A percentile compares a stretch with the other conserved stretches of the same genome.
Conservation (phyloP, 495 filamentous ascomycete genomes). For the Aspergillus baeticus region DNA sequence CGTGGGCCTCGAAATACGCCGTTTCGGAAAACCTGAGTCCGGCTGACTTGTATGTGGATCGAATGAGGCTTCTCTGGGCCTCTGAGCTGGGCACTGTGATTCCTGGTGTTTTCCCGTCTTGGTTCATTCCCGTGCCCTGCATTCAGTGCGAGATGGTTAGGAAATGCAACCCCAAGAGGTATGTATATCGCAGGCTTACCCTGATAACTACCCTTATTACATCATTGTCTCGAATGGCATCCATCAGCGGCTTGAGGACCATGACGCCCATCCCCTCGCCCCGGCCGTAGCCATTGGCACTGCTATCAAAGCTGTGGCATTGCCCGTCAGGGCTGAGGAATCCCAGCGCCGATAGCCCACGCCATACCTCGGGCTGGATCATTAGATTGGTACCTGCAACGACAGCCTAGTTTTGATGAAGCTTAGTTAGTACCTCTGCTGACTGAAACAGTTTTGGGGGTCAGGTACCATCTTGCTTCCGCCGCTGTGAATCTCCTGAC, state of each 20-base stretch:
- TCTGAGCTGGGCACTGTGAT: conserved; percentile 57
- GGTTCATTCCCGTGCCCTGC: conserved; percentile 27
- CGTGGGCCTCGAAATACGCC: conserved; percentile 28
- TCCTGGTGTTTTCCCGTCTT: conserved; percentile 44
- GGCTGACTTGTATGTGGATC: conserved; percentile 37
- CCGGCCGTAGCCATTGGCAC: conserved; percentile 44
- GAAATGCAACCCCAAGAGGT: not conserved
- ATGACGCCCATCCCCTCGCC: conserved; percentile 41
- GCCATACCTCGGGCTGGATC: not conserved
- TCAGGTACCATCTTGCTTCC: not conserved
- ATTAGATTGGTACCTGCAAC: not conserved
- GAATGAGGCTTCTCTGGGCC: conserved; percentile 42
- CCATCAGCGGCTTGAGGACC: conserved; percentile 32
- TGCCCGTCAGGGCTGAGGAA: conserved; percentile 26
- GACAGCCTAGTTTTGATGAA: too few species aligned
- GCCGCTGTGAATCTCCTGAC: not conserved
- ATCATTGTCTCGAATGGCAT: conserved; percentile 29
- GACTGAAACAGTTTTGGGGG: not conserved
- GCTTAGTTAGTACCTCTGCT: not conserved
- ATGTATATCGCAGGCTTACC: conserved; percentile 7
- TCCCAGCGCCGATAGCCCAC: not conserved
- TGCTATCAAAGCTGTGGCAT: conserved; percentile 33
- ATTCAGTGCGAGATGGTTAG: too few species aligned
- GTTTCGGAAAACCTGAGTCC: conserved; percentile 31
- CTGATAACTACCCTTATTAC: conserved; percentile 37